Evolutionary conservation across 176 grass and related monocot species (phyloP).

Genomic region (Triticum aestivum): DNA sequence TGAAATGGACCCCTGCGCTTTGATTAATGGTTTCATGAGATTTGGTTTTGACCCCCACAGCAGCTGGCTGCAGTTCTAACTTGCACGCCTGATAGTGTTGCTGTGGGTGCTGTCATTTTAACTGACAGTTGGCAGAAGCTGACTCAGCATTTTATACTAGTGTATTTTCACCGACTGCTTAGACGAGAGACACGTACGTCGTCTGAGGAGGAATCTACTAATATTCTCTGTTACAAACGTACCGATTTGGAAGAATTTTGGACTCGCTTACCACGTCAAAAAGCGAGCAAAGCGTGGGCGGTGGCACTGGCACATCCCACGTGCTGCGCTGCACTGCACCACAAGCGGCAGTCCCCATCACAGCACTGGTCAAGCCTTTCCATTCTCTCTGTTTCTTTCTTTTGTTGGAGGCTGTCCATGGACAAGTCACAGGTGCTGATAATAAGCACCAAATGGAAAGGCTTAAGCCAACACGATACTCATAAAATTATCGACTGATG

Average conservation of each 20-base stretch:
- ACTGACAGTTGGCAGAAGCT: background rate
- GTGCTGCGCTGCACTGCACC: background rate
- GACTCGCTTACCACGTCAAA: background rate
- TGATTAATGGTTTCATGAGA: background rate
- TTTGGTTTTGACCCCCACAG: background rate
- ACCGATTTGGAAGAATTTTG: background rate
- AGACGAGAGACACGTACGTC: background rate
- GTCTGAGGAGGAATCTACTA: no score
- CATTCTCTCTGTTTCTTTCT: background rate
- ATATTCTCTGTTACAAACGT: no score
- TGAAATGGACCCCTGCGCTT: background rate
- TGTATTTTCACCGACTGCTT: background rate
- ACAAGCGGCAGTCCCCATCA: background rate
- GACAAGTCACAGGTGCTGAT: no score
- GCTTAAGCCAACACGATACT: background rate
- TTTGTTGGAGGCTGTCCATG: background rate
- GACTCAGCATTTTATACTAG: background rate
- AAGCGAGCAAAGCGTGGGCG: slow-evolving; percentile 5
- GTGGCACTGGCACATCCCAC: background rate
- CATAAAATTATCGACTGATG: no score
- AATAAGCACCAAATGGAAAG: background rate
- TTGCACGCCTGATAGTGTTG: slow-evolving; percentile 24
- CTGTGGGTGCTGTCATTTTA: background rate
- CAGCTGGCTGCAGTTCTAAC: background rate
- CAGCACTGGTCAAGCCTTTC: background rate